A percentile compares a stretch with the other conserved stretches of the same genome.
Conservation (phyloP, 352 stramenopile genomes). For the Globisporangium okanoganense region DNA sequence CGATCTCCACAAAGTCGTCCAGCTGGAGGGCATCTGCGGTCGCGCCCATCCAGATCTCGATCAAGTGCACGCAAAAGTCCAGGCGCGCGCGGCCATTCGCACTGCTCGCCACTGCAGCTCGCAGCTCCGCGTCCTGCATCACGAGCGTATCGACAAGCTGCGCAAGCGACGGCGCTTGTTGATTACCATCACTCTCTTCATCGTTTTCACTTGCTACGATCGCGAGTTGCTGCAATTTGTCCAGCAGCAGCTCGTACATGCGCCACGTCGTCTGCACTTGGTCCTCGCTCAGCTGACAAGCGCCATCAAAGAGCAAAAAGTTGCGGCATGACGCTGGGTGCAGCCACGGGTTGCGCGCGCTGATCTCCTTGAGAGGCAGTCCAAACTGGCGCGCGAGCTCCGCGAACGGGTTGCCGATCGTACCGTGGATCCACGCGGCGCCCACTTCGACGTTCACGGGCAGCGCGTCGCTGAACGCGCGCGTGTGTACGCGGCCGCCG, state of each 20-base stretch:
- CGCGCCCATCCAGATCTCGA: conserved; percentile 60
- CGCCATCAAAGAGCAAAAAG: conserved; percentile 42
- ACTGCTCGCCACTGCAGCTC: conserved; percentile 8
- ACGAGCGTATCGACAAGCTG: conserved; percentile 35
- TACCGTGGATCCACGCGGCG: conserved; percentile 61
- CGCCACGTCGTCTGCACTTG: conserved; percentile 37
- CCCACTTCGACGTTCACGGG: conserved; percentile 47
- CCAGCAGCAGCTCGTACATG: conserved; percentile 42
- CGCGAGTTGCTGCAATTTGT: conserved; percentile 34
- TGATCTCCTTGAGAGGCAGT: conserved; percentile 48
- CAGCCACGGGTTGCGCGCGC: conserved; percentile 53
- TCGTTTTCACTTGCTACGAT: conserved; percentile 6
- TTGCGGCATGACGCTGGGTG: conserved; percentile 39
- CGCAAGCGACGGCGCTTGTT: conserved; percentile 20
- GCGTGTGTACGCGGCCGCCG: conserved; percentile 45
- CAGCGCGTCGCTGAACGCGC: conserved; percentile 39
- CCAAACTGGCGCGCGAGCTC: conserved; percentile 29
- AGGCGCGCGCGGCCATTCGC: conserved; percentile 26
- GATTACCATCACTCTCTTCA: conserved; percentile 8
- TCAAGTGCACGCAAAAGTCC: conserved; percentile 38
- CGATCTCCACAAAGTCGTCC: conserved; percentile 48
- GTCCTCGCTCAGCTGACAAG: conserved; percentile 20
- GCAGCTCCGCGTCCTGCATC: conserved; percentile 18
- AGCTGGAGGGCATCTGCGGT: conserved; percentile 46
- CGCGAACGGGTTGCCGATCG: conserved; percentile 38